Evolutionary conservation across 208 protist genomes (phyloP), one percentile per base, ranked within the genome.

Genomic region (Porcisia deanei): DNA sequence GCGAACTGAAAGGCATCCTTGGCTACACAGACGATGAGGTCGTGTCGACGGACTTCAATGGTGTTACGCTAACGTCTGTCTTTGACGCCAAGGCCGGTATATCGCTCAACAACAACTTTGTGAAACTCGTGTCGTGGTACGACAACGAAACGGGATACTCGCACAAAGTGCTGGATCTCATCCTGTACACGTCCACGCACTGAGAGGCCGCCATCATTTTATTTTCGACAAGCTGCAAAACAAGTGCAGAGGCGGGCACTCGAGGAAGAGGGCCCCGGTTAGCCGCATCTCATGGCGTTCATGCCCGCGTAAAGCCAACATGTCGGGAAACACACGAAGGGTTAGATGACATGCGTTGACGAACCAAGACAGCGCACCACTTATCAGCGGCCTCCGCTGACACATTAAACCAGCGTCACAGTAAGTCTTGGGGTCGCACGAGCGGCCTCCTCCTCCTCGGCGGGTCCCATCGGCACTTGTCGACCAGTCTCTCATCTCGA

Each of bases 101-200:
- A 49, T 98, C 98, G 77, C 85, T 98, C 76, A 99, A 95, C 84
- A 83, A 93, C 57, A 82, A 89, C 73, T 99, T 99, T 89, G 97
- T 99, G 82, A 99, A 99, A 96, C 76, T 99, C 58, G 90, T 99
- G 61, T 90, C 98, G 8, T 99, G 99, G 99, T 99, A 99, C 87
- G 99, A 99, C 88, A 99, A 99, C 92, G 99, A 99, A 90, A 99
- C 89, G 88, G 99, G 99, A 66, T 99, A 99, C 91, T 99, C 96
- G 68, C 94, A 98, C 95, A 96, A 99, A 76, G 97, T 99, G 30
- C 89, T 99, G 76, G 99, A 99, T 84, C 93, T 99, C 64, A 77
- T 99, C 45, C 70, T 77, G 69, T 90, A 92, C 85, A 97, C 93
- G 60, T 85, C 84, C 30, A 70, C 73, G 49, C 87, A 84, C 81